A percentile compares a stretch with the other conserved stretches of the same genome.
Conservation (phyloP, 164 flowering plant genomes). For the Stephania yunnanensis region DNA sequence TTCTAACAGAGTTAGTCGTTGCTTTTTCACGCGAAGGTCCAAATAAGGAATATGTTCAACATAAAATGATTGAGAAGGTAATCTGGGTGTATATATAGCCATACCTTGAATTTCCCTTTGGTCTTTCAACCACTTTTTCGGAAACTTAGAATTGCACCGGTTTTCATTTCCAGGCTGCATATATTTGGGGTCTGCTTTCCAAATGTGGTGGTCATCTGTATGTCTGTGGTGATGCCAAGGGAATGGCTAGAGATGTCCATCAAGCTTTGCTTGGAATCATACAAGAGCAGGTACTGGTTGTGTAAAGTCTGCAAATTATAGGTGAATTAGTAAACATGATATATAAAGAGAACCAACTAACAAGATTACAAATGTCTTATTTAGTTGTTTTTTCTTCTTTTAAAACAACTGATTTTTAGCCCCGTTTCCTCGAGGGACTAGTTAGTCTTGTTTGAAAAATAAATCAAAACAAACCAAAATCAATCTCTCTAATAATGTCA, state of each 20-base stretch:
- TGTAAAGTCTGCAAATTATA: not conserved
- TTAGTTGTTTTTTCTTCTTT: not conserved
- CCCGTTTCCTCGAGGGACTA: not conserved
- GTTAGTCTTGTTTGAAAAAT: not conserved
- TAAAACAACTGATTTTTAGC: too few relatives aligned
- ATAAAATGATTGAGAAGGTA: slow-evolving; percentile 78
- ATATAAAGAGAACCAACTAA: not conserved
- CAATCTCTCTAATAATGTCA: not conserved
- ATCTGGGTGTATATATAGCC: slow-evolving; percentile 6
- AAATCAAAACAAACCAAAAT: not conserved
- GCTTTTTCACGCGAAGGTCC: slow-evolving; percentile 93
- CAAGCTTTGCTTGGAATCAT: slow-evolving; percentile 68
- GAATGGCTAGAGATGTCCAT: slow-evolving; percentile 94
- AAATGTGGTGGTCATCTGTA: slow-evolving; percentile 52
- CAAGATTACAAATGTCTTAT: too few relatives aligned
- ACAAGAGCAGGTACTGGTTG: slow-evolving; percentile 58
- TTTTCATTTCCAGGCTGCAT: slow-evolving; percentile 44
- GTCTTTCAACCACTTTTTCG: not conserved
- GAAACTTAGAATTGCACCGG: not conserved
- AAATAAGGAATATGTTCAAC: slow-evolving; percentile 84
- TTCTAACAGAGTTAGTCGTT: slow-evolving; percentile 61
- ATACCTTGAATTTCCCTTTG: not conserved
- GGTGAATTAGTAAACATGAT: not conserved
- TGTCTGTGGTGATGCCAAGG: slow-evolving; percentile 98
- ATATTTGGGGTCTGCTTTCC: slow-evolving; percentile 62